phyloP scores from a whole-genome alignment of 2,329 filamentous ascomycete genomes.

The Alternaria hordeiaustralica region DNA sequence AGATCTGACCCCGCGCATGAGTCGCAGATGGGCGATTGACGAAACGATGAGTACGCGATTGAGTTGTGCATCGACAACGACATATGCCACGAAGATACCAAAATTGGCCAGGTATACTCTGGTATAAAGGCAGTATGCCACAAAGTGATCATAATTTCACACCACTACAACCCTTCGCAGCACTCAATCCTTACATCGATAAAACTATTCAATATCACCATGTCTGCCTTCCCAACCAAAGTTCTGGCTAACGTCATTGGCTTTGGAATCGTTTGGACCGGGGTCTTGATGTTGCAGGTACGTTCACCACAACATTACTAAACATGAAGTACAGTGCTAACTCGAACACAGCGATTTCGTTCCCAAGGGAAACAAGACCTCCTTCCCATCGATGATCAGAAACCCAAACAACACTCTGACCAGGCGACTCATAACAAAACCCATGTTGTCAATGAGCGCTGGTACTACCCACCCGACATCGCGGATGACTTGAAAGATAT shows the following conservation, averaged over 20 bases:
- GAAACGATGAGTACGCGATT: background rate
- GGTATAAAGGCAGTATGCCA: background rate
- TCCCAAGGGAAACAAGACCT: background rate
- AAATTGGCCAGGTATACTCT: background rate
- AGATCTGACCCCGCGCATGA: background rate
- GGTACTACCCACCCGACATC: slow-evolving; percentile 6
- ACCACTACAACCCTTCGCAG: background rate
- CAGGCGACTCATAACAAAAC: background rate
- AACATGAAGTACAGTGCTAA: background rate
- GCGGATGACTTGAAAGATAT: slow-evolving; percentile 6
- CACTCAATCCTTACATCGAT: background rate
- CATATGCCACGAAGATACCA: background rate
- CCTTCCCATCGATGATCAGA: background rate
- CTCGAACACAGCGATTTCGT: background rate
- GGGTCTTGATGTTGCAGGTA: background rate
- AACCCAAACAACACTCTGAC: background rate
- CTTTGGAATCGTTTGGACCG: background rate
- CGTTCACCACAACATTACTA: accelerated
- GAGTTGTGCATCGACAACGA: background rate
- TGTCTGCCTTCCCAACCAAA: background rate
- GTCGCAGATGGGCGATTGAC: background rate
- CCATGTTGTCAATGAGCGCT: slow-evolving; percentile 1
- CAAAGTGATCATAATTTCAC: background rate
- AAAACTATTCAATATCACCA: background rate
- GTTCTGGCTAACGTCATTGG: background rate